Conservation (phyloP, 331 rosid genomes). For the Rosa hybrid region DNA sequence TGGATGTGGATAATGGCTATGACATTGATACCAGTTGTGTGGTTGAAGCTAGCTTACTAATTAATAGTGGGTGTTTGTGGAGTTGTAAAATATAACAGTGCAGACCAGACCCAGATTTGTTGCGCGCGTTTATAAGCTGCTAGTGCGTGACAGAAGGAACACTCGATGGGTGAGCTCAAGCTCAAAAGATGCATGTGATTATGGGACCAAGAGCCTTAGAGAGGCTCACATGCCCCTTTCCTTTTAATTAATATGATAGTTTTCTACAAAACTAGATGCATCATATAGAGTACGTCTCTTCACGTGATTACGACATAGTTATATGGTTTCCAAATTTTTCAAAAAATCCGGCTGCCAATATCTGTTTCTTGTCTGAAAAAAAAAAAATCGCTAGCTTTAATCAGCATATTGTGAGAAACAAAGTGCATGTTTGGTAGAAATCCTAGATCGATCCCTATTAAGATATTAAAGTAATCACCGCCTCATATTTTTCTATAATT, state of each 20-base stretch:
- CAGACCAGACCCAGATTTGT: conserved; percentile 2
- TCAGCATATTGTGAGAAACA: background rate
- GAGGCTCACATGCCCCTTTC: conserved; percentile 31
- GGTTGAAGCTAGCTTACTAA: background rate
- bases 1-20: background rate
- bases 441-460: background rate
- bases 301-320: conserved; percentile 14
- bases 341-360: background rate
- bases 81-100: background rate
- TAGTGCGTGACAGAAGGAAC: conserved; percentile 26
- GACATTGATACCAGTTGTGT: conserved; percentile 7
- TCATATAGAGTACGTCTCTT: conserved; percentile 10
- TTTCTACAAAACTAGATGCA: background rate
- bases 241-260: background rate
- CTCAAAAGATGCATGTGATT: conserved; percentile 43
- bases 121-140: background rate
- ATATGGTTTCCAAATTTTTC: background rate
- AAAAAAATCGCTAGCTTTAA: background rate
- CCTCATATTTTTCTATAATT: background rate
- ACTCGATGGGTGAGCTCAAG: background rate
- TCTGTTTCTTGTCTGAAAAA: background rate
- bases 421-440: background rate
- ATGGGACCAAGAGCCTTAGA: conserved; percentile 27
- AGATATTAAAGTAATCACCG: background rate
- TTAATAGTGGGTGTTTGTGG: background rate